Percentiles rank a stretch among this genome's conserved stretches.
Conservation (phyloP, 2,329 filamentous ascomycete species). For the Aspergillus fijiensis region DNA sequence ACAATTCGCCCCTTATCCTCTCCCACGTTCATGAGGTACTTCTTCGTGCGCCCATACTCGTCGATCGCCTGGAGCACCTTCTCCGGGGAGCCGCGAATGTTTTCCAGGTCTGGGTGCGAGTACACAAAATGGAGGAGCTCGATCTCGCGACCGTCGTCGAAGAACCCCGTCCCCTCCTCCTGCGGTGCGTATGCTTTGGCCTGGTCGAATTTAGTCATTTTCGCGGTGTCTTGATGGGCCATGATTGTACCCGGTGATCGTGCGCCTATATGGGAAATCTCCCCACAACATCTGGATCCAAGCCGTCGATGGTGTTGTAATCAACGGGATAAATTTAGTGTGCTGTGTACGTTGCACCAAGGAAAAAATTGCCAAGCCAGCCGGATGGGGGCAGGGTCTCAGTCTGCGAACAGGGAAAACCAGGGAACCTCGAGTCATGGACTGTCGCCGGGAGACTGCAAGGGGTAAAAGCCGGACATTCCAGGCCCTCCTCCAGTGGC, state of each 20-base stretch:
- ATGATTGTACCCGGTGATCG: not conserved
- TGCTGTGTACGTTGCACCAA: not conserved
- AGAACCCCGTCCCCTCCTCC: not conserved
- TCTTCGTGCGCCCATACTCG: slow-evolving; percentile 64
- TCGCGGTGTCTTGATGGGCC: not conserved
- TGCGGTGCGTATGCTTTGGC: not conserved
- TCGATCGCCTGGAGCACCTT: slow-evolving; percentile 69
- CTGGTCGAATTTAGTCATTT: not conserved
- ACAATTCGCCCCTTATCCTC: slow-evolving; percentile 72
- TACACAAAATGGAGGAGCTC: slow-evolving; percentile 70
- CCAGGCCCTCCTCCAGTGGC: not conserved
- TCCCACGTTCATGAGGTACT: slow-evolving; percentile 73
- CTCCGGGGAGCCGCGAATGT: slow-evolving; percentile 65
- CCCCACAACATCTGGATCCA: not conserved
- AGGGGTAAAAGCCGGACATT: not conserved
- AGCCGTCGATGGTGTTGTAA: not conserved
- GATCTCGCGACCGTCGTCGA: slow-evolving; percentile 69
- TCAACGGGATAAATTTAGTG: not conserved
- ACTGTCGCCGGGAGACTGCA: not conserved
- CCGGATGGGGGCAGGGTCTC: not conserved
- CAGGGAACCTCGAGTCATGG: not conserved
- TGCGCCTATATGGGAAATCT: not conserved
- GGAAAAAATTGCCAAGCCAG: not conserved
- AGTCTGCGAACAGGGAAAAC: not conserved
- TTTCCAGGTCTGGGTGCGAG: slow-evolving; percentile 58